These are phyloP conservation scores for Filobasidium floriforme DNA, from an alignment of 768 basidiomycete species.

Conservation along the genomic window DNA sequence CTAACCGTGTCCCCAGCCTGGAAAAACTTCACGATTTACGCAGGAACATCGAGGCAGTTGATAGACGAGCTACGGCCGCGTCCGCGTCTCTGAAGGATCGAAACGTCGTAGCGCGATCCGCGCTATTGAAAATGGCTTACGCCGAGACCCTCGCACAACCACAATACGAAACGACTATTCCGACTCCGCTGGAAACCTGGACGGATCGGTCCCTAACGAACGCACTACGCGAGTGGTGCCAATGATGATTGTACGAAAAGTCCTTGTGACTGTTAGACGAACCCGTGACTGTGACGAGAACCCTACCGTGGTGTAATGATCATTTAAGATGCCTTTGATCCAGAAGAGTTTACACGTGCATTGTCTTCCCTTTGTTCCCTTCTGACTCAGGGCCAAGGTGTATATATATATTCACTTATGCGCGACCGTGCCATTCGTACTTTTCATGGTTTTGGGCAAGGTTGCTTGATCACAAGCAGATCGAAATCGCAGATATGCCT, in stretches of 20 bases:
- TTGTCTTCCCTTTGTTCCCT: too few species aligned
- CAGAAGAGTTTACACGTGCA: too few species aligned
- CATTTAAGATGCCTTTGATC: too few species aligned
- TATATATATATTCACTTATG: too few species aligned
- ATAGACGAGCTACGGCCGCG: not conserved
- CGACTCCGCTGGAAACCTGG: not conserved
- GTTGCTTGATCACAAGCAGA: not conserved
- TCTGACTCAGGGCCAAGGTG: too few species aligned
- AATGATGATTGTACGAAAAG: not conserved
- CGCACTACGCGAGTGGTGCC: constrained; percentile 1
- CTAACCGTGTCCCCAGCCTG: not conserved
- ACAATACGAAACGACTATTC: not conserved
- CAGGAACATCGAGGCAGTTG: not conserved
- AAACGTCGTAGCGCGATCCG: not conserved
- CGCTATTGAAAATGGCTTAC: not conserved
- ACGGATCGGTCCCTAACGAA: not conserved
- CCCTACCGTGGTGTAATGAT: too few species aligned
- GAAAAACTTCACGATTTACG: not conserved
- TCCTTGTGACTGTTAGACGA: too few species aligned
- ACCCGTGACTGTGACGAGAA: too few species aligned
- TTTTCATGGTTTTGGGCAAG: too few species aligned
- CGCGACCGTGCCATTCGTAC: too few species aligned
- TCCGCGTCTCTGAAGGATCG: not conserved
- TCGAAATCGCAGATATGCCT: not conserved
- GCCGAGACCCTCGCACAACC: not conserved